Conservation (phyloP, 2,329 filamentous ascomycete species). For the Gnomoniopsis smithogilvyi region DNA sequence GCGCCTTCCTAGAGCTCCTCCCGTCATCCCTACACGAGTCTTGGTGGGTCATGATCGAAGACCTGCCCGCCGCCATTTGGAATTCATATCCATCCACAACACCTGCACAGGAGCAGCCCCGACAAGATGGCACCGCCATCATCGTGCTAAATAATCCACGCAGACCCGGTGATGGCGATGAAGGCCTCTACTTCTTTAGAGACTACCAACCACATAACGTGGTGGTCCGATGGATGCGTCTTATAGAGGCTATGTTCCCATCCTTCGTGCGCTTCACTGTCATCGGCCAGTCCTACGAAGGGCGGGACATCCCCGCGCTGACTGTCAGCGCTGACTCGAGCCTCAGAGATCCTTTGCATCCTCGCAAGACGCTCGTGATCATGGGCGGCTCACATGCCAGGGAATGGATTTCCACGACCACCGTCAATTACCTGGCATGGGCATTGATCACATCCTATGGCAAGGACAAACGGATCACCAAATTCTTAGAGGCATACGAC, state of each 20-base stretch:
- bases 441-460: constrained; percentile 81
- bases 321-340: constrained; percentile 59
- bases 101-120: constrained; percentile 17
- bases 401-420: constrained; percentile 94
- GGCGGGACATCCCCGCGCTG: constrained; percentile 79
- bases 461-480: constrained; percentile 67
- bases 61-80: constrained; percentile 74
- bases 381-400: constrained; percentile 87
- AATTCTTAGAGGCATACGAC: constrained; percentile 79
- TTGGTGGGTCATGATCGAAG: constrained; percentile 73
- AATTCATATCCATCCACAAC: constrained; percentile 64
- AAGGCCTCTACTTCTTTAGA: constrained; percentile 71
- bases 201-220: constrained; percentile 78
- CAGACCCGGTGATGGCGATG: constrained; percentile 22
- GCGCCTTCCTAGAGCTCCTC: constrained; percentile 74
- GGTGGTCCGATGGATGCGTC: constrained; percentile 85
- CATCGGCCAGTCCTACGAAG: constrained; percentile 85
- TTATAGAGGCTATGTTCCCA: constrained; percentile 87
- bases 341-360: constrained; percentile 38
- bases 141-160: constrained; percentile 26
- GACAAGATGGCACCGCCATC: constrained; percentile 24
- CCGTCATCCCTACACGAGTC: constrained; percentile 69
- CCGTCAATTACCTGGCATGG: constrained; percentile 88
- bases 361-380: constrained; percentile 75
- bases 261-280: constrained; percentile 70